A percentile compares a stretch with the other conserved stretches of the same genome.
These are phyloP conservation scores for Pyrenophora graminea DNA, from an alignment of 2,329 filamentous ascomycete species.

Conservation along the genomic window DNA sequence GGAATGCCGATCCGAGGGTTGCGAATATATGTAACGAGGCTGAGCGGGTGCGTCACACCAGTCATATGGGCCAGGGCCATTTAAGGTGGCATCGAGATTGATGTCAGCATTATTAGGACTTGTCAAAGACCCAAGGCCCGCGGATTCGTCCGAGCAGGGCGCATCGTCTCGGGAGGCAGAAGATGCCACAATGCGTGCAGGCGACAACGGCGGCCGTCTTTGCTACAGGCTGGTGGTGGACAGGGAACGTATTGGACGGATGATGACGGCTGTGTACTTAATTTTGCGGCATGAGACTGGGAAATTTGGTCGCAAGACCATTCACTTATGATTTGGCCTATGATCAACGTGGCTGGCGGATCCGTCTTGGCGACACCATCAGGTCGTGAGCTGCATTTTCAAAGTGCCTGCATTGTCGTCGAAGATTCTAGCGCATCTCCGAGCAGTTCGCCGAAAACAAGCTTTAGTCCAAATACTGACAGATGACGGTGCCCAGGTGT, in stretches of 20 bases:
- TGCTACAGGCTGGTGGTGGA: constrained; percentile 9
- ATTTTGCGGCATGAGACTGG: constrained; percentile 13
- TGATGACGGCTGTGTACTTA: constrained; percentile 17
- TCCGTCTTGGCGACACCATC: constrained; percentile 31
- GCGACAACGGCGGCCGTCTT: constrained; percentile 32
- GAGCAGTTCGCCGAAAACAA: not conserved
- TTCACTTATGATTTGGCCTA: constrained; percentile 16
- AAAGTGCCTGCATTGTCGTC: not conserved
- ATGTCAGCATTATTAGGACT: constrained; percentile 21
- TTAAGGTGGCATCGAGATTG: constrained; percentile 32
- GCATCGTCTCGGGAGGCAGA: constrained; percentile 39
- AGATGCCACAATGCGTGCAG: constrained; percentile 41
- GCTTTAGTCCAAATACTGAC: not conserved
- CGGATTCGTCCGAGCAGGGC: constrained; percentile 40
- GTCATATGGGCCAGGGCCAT: constrained; percentile 17
- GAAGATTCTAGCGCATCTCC: not conserved
- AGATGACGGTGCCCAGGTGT: not conserved
- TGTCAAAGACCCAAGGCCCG: constrained; percentile 26
- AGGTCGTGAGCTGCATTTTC: constrained; percentile 9
- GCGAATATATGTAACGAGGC: constrained; percentile 19
- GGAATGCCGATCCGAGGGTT: constrained; percentile 15
- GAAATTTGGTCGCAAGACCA: constrained; percentile 27
- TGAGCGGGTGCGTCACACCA: constrained; percentile 22
- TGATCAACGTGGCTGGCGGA: constrained; percentile 21
- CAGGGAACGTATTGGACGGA: constrained; percentile 7